phyloP scores from a whole-genome alignment of 1,139 yeast species.

The Meyerozyma athensensis region DNA sequence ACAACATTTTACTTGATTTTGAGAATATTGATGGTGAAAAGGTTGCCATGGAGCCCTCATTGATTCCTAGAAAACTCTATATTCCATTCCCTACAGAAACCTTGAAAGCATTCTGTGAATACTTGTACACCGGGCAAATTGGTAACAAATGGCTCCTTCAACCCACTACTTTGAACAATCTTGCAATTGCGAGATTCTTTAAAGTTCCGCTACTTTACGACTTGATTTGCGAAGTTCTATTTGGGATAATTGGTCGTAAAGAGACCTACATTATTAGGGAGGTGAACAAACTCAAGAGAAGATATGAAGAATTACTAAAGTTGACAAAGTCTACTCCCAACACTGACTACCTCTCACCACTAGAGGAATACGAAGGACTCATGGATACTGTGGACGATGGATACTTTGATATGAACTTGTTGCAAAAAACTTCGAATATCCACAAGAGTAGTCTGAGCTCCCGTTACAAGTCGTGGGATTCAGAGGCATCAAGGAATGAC shows the following conservation, averaged over 20 bases:
- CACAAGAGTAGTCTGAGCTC: slow-evolving; percentile 14
- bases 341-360: slow-evolving; percentile 28
- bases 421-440: slow-evolving; percentile 38
- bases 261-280: slow-evolving; percentile 49
- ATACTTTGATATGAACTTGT: slow-evolving; percentile 49
- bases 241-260: slow-evolving; percentile 62
- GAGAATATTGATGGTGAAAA: slow-evolving; percentile 31
- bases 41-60: slow-evolving; percentile 49
- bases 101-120: slow-evolving; percentile 64
- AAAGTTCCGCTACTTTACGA: slow-evolving; percentile 67
- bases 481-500: background rate
- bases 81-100: slow-evolving; percentile 61
- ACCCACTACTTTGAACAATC: slow-evolving; percentile 63
- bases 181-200: slow-evolving; percentile 57
- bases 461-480: background rate
- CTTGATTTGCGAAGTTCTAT: slow-evolving; percentile 61
- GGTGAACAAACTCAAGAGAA: slow-evolving; percentile 29
- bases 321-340: slow-evolving; percentile 22
- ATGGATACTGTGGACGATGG: slow-evolving; percentile 58
- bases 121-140: slow-evolving; percentile 71
- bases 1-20: slow-evolving; percentile 32
- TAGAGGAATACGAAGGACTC: slow-evolving; percentile 44
- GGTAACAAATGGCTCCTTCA: slow-evolving; percentile 66
- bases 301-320: slow-evolving; percentile 23
- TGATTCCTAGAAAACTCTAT: slow-evolving; percentile 63